Conservation (phyloP, 306 rosid genomes). For the Arachis hypogaea region DNA sequence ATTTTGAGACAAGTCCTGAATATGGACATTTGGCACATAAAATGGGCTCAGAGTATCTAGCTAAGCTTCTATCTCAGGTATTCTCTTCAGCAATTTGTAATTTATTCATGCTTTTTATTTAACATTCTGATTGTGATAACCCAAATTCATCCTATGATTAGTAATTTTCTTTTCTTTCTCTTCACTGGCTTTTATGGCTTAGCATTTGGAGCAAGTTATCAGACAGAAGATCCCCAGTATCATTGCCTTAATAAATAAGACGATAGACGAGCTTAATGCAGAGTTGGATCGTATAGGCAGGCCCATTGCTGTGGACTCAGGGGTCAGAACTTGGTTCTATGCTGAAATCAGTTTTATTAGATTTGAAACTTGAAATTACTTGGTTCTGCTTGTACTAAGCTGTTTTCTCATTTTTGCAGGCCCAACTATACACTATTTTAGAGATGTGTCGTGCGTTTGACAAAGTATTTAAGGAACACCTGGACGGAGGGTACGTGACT, state of each 20-base stretch:
- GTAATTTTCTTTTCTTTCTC: constrained; percentile 34
- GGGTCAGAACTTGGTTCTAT: constrained; percentile 63
- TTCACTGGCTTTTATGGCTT: constrained; percentile 34
- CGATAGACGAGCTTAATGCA: constrained; percentile 90
- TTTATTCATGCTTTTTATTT: constrained; percentile 22
- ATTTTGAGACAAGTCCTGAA: constrained; percentile 95
- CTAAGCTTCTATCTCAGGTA: constrained; percentile 94
- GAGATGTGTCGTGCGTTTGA: constrained; percentile 99
- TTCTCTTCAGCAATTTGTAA: constrained; percentile 27
- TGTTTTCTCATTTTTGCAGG: constrained; percentile 56
- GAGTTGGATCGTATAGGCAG: constrained; percentile 99
- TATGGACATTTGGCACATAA: constrained; percentile 96
- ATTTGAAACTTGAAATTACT: constrained; percentile 27
- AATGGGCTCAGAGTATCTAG: constrained; percentile 99
- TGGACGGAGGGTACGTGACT: constrained; percentile 99
- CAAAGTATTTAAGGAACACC: constrained; percentile 93
- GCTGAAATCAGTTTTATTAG: constrained; percentile 31
- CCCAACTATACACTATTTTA: constrained; percentile 92
- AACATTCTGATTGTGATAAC: constrained; percentile 6
- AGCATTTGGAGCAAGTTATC: constrained; percentile 97
- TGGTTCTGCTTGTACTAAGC: constrained; percentile 12
- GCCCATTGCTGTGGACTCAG: constrained; percentile 90
- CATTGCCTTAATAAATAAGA: constrained; percentile 87
- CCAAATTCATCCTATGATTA: constrained; percentile 23
- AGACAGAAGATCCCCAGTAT: constrained; percentile 98